phyloP scores from a whole-genome alignment of 805 yeast species.

The Candida yuanshanica region DNA sequence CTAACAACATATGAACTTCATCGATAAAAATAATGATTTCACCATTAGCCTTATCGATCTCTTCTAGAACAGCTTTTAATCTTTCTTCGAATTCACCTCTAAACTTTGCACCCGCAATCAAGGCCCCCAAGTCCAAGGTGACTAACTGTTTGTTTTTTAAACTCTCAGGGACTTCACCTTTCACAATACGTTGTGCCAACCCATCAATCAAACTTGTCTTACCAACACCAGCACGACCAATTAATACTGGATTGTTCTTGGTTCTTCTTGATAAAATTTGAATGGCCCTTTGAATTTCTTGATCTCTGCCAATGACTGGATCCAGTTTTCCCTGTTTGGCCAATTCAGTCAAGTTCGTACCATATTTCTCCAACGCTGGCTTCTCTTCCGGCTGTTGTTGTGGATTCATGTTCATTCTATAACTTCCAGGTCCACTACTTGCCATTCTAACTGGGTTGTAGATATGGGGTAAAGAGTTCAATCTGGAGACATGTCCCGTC shows the following conservation, averaged over 20 bases:
- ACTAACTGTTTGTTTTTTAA: conserved; percentile 82
- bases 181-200: conserved; percentile 84
- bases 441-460: conserved; percentile 9
- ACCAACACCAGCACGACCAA: conserved; percentile 98
- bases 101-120: conserved; percentile 92
- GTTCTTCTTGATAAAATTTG: conserved; percentile 90
- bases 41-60: conserved; percentile 75
- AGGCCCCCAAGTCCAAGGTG: conserved; percentile 79
- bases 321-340: conserved; percentile 90
- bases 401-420: conserved; percentile 33
- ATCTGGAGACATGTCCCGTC: conserved; percentile 1
- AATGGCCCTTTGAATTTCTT: conserved; percentile 87
- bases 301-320: conserved; percentile 96
- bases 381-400: conserved; percentile 45
- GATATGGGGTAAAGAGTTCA: background rate
- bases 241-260: conserved; percentile 90
- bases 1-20: conserved; percentile 84
- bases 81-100: conserved; percentile 96
- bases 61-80: conserved; percentile 72
- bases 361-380: conserved; percentile 80
- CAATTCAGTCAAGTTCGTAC: conserved; percentile 77
- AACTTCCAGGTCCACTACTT: conserved; percentile 14
- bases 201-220: conserved; percentile 97
- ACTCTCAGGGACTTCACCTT: conserved; percentile 91
- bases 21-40: conserved; percentile 79